A percentile compares a stretch with the other conserved stretches of the same genome.
Conservation (phyloP, 2,329 filamentous ascomycete species). For the Fusarium sp. region DNA sequence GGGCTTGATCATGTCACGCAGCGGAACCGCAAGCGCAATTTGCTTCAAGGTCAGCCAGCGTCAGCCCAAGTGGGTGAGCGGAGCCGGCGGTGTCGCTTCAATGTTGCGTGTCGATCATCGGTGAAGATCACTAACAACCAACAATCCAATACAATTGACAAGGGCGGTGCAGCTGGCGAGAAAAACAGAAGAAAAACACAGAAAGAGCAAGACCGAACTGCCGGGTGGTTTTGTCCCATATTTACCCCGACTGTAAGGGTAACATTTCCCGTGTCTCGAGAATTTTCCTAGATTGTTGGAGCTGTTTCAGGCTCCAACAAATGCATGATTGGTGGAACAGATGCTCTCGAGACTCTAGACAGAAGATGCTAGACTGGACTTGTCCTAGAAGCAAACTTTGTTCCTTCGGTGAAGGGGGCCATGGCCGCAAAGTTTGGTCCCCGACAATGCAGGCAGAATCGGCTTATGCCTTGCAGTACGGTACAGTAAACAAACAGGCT, state of each 20-base stretch:
- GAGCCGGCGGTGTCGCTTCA: neutral
- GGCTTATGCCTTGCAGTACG: neutral
- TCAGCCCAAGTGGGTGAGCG: conserved; percentile 1
- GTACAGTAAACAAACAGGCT: neutral
- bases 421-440: neutral
- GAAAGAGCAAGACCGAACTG: neutral
- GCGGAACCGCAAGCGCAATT: conserved; percentile 27
- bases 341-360: neutral
- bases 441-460: neutral
- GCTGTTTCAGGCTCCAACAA: neutral
- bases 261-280: neutral
- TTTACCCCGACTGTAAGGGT: neutral
- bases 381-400: conserved; percentile 16
- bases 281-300: neutral
- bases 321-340: neutral
- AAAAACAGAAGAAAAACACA: neutral
- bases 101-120: conserved; percentile 1
- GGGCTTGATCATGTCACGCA: neutral
- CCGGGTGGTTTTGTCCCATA: neutral
- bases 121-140: neutral
- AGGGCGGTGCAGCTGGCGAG: neutral
- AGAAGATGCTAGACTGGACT: neutral
- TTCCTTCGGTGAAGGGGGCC: neutral
- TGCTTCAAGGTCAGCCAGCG: neutral
- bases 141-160: neutral